Base-by-base conservation (phyloP, 2,329 filamentous ascomycete species). In the Tolypocladium amazonense region DNA sequence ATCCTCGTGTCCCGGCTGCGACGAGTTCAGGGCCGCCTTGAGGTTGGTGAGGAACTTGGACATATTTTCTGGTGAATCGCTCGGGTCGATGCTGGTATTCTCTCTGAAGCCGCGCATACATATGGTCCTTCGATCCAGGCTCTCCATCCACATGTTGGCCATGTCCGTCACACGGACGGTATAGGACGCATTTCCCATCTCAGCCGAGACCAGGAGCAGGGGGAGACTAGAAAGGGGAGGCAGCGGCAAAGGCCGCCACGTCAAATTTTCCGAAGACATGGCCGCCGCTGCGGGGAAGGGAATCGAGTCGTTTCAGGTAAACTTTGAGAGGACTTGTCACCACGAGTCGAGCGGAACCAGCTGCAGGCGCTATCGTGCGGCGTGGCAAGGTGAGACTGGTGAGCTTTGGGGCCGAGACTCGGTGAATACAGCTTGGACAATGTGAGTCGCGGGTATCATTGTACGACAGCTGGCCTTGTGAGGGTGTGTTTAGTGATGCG, bases 41-140 rank as follows among this genome's bases (percentile, higher is more conserved):
- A 93, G 75, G 66, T 88, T 86, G 27, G 82, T 77, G 18, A 92
- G 75, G 57, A 93, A 84, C 57, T 86, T 85, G 33, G 74, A 70
- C 73, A 90, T 83, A 67, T 93, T 89, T 57, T 84, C 81, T 0
- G 79, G 76, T 61, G 87, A 86, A 64, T 88, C 85, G 68, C 81
- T 85, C 1, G 89, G 86, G 68, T 93, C 88, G 62, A 93, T 91
- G 62, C 82, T 86, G 20, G 87, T 89, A 65, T 85, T 80, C 65
- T 87, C 80, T 30, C 81, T 74, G 59, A 83, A 77, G 37, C 84
- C 87, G 61, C 88, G 82, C 61, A 79, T 75, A 59, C 86, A 79
- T 60, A 93, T 88, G 14, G 76, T 78, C n/a, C 76, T 77, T 27
- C 83, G 77, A 59, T 85, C 80, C 27, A 92, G 73, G 11, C 71